phyloP scores from a whole-genome alignment of 1,284 basidiomycete species.

The Volvariella surrecta region DNA sequence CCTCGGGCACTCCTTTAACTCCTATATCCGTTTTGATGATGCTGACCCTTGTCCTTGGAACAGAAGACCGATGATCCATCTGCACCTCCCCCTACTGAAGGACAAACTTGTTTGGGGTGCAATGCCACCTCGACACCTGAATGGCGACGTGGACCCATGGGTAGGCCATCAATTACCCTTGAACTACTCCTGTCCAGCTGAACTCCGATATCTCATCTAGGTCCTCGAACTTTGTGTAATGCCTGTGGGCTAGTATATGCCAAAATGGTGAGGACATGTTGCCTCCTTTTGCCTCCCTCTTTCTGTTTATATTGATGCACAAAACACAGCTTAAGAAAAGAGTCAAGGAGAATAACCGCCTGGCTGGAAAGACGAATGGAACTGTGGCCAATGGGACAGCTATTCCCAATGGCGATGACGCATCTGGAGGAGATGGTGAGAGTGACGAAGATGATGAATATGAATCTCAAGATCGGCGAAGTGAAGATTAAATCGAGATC shows the following conservation, averaged over 20 bases:
- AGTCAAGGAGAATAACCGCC: slow-evolving; percentile 18
- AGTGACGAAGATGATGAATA: slow-evolving; percentile 8
- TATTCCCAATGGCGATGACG: not conserved
- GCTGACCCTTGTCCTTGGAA: too few species aligned
- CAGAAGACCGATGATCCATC: too few species aligned
- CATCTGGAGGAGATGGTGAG: slow-evolving; percentile 1
- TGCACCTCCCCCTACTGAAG: too few species aligned
- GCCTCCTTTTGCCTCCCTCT: not conserved
- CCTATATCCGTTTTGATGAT: too few species aligned
- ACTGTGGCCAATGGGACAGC: not conserved
- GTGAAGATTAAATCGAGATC: too few species aligned
- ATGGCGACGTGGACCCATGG: slow-evolving; percentile 74
- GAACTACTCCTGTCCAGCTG: too few species aligned
- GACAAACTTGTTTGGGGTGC: slow-evolving; percentile 70
- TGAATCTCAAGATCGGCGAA: slow-evolving; percentile 4
- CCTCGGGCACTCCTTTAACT: too few species aligned
- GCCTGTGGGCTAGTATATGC: slow-evolving; percentile 75
- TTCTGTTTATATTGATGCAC: not conserved
- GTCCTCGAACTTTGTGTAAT: slow-evolving; percentile 68
- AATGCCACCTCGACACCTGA: slow-evolving; percentile 77
- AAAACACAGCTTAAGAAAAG: slow-evolving; percentile 31
- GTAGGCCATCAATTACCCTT: slow-evolving; percentile 34
- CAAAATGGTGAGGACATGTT: slow-evolving; percentile 44
- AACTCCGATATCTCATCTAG: slow-evolving; percentile 23
- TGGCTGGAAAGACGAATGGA: not conserved